Percentiles rank a stretch among this genome's conserved stretches.
phyloP scores from a whole-genome alignment of 1,284 basidiomycete genomes.

The Sanguinoderma infundibulare region DNA sequence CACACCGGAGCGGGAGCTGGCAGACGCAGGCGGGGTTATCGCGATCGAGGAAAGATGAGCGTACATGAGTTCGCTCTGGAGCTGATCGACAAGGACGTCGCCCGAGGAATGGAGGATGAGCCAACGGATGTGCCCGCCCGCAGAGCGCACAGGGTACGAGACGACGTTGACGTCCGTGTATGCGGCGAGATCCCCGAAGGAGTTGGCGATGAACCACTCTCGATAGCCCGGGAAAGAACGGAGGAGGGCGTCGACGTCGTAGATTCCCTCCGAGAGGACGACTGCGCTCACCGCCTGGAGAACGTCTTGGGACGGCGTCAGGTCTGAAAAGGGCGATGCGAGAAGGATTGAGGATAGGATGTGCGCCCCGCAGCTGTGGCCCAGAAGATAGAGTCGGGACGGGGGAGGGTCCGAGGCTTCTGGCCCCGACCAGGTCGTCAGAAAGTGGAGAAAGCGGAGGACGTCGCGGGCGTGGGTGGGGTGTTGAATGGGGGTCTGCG shows the following conservation, averaged over 20 bases:
- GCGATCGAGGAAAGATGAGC: conserved; percentile 48
- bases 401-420: conserved; percentile 42
- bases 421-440: conserved; percentile 47
- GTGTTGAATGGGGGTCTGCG: conserved; percentile 52
- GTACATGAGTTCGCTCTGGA: conserved; percentile 65
- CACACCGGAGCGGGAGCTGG: conserved; percentile 3
- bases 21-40: not conserved
- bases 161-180: conserved; percentile 57
- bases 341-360: conserved; percentile 76
- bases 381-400: conserved; percentile 58
- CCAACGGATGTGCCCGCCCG: conserved; percentile 55
- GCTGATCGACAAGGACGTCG: conserved; percentile 69
- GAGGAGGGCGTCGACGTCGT: conserved; percentile 69
- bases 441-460: conserved; percentile 61
- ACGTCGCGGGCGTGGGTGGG: conserved; percentile 73
- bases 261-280: conserved; percentile 74
- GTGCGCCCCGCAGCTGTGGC: conserved; percentile 82
- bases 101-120: conserved; percentile 72
- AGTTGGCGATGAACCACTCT: conserved; percentile 64
- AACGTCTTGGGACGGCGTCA: conserved; percentile 52
- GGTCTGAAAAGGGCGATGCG: conserved; percentile 43
- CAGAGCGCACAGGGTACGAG: conserved; percentile 41
- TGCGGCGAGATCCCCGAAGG: conserved; percentile 56
- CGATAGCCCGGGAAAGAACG: conserved; percentile 65
- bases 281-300: conserved; percentile 56